Base-by-base conservation (phyloP, 495 filamentous ascomycete species). In the Bathelium albidoporum region DNA sequence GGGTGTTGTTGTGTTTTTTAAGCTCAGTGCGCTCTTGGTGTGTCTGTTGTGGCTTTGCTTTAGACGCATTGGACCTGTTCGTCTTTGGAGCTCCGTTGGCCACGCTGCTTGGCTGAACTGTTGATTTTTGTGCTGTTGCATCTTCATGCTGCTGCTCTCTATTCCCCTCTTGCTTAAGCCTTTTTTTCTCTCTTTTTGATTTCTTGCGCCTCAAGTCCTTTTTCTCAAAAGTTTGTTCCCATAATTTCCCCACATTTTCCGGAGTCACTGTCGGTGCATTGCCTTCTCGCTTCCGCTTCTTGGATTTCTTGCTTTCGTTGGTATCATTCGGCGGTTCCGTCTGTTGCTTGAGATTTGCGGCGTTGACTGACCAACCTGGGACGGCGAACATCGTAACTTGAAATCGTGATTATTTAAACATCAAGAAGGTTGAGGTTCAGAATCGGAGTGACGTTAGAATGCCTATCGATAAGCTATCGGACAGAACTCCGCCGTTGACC, bases 291-390 rank as follows among this genome's bases (percentile, higher is more conserved):
- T 87, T 87, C 45, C 83, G 76, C 73, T 86, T 87, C 69, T 76
- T 81, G 28, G 73, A 70, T 53, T 75, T 60, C 45, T 67, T 60
- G 18, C 62, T 43, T 18, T 41, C 32, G 16, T 31, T 36, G 36
- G 58, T n/a, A 32, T 73, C 74, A 14, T 77, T 72, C 3, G 62
- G 43, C 34, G 74, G 34, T 32, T 83, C 79, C 32, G 75, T 80
- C 76, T 96, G 91, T 26, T 82, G 73, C 74, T 88, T 89, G 59
- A 91, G 82, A 55, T 77, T 78, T 67, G 83, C 81, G 60, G 85
- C 80, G 64, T 89, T 81, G 29, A 97, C 78, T 24, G 88, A 87
- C 89, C 91, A 95, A 65, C 93, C 94, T 66, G 88, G 88, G 60
- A 97, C 92, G 3, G 91, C 85, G 73, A 98, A 98, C 94, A 98